These are phyloP conservation scores for Phenoliferia sp. DNA, from an alignment of 1,284 basidiomycete genomes.

Conservation along the genomic window DNA sequence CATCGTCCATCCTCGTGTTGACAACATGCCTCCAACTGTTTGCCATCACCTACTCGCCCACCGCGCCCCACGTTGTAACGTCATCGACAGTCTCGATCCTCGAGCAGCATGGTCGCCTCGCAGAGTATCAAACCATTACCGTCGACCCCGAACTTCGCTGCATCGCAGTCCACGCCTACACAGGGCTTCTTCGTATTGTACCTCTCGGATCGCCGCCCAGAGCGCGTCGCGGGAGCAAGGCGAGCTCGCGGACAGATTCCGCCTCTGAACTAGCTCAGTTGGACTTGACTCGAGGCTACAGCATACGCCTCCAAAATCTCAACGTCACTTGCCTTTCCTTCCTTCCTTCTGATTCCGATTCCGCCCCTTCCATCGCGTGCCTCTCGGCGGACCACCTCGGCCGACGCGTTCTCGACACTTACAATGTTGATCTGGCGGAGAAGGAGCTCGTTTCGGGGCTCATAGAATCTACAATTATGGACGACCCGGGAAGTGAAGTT, in stretches of 20 bases:
- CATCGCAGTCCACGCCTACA: conserved; percentile 34
- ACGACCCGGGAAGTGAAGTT: conserved; percentile 30
- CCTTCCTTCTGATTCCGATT: not conserved
- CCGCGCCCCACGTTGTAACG: conserved; percentile 9
- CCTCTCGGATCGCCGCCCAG: conserved; percentile 17
- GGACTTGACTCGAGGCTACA: conserved; percentile 28
- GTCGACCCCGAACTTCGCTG: conserved; percentile 21
- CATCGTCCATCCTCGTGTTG: conserved; percentile 28
- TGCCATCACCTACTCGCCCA: conserved; percentile 16
- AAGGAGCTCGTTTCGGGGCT: conserved; percentile 24
- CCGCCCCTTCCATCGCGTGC: conserved; percentile 3
- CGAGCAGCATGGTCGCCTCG: conserved; percentile 28
- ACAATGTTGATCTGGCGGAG: conserved; percentile 17
- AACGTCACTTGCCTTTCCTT: conserved; percentile 29
- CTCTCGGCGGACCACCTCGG: conserved; percentile 18
- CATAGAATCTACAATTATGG: conserved; percentile 3
- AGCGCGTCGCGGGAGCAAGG: not conserved
- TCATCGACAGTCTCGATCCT: conserved; percentile 24
- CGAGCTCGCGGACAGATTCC: not conserved
- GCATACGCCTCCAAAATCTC: conserved; percentile 29
- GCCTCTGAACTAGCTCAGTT: not conserved
- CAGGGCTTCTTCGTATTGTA: conserved; percentile 34
- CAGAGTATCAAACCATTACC: conserved; percentile 22
- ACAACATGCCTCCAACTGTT: conserved; percentile 33
- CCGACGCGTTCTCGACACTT: conserved; percentile 5